phyloP scores from a whole-genome alignment of 352 stramenopile genomes.

The Pythium graminicola region DNA sequence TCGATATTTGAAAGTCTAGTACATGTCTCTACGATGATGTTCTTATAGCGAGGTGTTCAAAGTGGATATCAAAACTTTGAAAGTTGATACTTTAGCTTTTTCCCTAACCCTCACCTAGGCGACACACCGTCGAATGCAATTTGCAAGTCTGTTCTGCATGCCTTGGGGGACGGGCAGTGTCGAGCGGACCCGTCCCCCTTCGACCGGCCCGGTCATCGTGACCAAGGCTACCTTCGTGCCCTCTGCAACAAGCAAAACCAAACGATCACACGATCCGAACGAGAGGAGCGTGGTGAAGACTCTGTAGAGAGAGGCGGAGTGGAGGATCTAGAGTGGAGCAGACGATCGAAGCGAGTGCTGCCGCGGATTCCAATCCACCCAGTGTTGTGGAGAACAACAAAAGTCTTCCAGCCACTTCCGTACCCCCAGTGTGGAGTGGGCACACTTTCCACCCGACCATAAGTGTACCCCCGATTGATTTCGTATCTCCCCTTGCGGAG shows the following conservation, averaged over 20 bases:
- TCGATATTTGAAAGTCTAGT: not conserved
- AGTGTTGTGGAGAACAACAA: slow-evolving; percentile 1
- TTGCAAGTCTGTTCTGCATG: not conserved
- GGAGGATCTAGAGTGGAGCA: slow-evolving; percentile 4
- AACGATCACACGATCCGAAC: slow-evolving; percentile 25
- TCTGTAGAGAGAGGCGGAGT: slow-evolving; percentile 7
- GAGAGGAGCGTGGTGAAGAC: slow-evolving; percentile 14
- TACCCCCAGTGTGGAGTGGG: too few relatives aligned
- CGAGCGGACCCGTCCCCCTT: slow-evolving; percentile 10
- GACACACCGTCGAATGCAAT: not conserved
- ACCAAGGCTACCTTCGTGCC: slow-evolving; percentile 8
- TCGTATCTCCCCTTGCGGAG: too few relatives aligned
- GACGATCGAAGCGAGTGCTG: slow-evolving; percentile 1
- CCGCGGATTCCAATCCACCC: too few relatives aligned
- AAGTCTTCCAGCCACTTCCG: too few relatives aligned
- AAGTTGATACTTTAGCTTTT: slow-evolving; percentile 4
- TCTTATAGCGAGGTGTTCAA: not conserved
- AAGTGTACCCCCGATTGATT: too few relatives aligned
- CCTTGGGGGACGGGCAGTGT: too few relatives aligned
- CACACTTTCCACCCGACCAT: too few relatives aligned
- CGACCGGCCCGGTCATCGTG: slow-evolving; percentile 1
- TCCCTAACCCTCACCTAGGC: slow-evolving; percentile 4
- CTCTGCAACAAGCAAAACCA: slow-evolving; percentile 9
- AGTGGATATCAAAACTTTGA: not conserved
- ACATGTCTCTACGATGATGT: not conserved